Evolutionary conservation across 257 asterid species (phyloP), one percentile per base, ranked within the genome.

Genomic region (Knoxia roxburghii): DNA sequence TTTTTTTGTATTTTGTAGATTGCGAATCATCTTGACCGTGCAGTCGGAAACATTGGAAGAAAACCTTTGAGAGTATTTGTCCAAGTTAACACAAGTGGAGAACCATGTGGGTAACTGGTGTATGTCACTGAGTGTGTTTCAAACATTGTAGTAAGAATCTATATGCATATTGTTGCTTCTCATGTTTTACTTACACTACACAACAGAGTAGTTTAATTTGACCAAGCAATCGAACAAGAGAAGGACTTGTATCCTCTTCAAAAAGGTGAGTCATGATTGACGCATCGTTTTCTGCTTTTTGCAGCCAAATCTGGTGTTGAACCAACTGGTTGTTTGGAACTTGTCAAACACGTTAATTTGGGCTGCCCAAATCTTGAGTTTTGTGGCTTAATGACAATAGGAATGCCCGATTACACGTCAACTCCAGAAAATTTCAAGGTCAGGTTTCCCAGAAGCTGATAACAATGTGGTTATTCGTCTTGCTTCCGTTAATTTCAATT

Each of bases 341-440:
- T 93, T 46, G 98, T 74, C 57, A 83, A 87, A 69, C 81, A 86
- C 62, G 81, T 93, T 56, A 68, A 76, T 45, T 68, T 64, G 27
- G 70, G 81, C 81, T 93, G 98, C 77, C 91, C 91, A 21, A 89
- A 93, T 76, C 97, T 89, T 67, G 91, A 86, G 68, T 88, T 93
- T 72, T 77, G 86, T 78, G 98, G 98, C 73, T 77, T 93, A 70
- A 93, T 93, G 98, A 93, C 98, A 40, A 93, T 93, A 67, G 98
- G 98, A 72, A 93, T 89, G 96, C 84, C 82, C 26, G 98, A 93
- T 77, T 93, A 93, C 83, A 93, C 97, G 43, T 89, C 97, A 37
- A 92, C 98, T n/a, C 98, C 97, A 4, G 95, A 86, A 70, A 93
- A 93, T 74, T 93, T 93, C 85, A 90, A 93, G 97, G 97, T 92